A percentile compares a stretch with the other conserved stretches of the same genome.
Evolutionary conservation across 306 rosid genomes (phyloP).

Genomic region (Citrullus mucosospermus): DNA sequence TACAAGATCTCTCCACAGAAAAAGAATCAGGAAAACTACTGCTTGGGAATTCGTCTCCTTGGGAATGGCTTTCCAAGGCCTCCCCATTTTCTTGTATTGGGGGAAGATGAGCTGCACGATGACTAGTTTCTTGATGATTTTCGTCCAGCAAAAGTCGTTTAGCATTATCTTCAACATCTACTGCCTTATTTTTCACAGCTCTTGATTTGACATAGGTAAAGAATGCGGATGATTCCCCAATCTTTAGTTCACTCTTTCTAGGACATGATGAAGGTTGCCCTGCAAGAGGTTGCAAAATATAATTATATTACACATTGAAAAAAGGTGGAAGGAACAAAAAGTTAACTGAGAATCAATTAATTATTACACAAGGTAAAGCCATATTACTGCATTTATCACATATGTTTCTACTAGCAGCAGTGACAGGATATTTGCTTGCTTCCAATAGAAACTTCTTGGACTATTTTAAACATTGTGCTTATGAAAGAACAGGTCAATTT

Average conservation of each 20-base stretch:
- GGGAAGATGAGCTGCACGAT: slow-evolving; percentile 26
- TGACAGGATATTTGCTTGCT: background rate
- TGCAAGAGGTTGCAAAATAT: slow-evolving; percentile 14
- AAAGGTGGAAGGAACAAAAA: background rate
- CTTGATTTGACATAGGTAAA: slow-evolving; percentile 68
- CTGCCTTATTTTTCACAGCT: slow-evolving; percentile 25
- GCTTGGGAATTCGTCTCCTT: slow-evolving; percentile 58
- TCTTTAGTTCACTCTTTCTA: slow-evolving; percentile 71
- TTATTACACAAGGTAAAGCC: background rate
- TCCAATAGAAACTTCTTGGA: background rate
- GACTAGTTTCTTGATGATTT: slow-evolving; percentile 23
- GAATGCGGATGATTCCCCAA: slow-evolving; percentile 94
- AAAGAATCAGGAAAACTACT: slow-evolving; percentile 60
- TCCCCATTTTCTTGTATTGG: slow-evolving; percentile 41
- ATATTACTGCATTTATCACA: background rate
- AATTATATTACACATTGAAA: background rate
- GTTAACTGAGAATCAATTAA: background rate
- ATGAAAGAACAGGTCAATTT: background rate
- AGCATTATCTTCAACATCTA: slow-evolving; percentile 1
- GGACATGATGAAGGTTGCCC: slow-evolving; percentile 56
- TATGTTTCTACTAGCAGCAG: background rate
- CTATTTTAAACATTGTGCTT: background rate
- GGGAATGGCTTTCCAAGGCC: slow-evolving; percentile 45
- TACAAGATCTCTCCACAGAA: slow-evolving; percentile 74
- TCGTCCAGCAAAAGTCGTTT: slow-evolving; percentile 26